Base-by-base conservation (phyloP, 148 eudicot genomes). In the Camellia granthamiana region DNA sequence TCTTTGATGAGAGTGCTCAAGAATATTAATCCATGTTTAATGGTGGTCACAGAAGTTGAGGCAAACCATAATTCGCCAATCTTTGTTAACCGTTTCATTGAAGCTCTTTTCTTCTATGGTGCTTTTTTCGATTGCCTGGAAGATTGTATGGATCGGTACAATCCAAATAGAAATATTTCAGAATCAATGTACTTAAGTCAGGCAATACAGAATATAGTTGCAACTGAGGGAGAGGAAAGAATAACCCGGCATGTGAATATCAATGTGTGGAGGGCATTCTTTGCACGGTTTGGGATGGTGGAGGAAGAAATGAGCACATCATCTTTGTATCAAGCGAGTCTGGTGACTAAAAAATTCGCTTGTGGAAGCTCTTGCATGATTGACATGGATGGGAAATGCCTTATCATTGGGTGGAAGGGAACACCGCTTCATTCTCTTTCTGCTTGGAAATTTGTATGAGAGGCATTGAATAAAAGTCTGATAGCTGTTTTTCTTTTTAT, bases 331-430 rank as follows among this genome's bases (percentile, higher is more conserved):
- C 85, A 83, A 21, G 88, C 88, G 14, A 69, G 46, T 14, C 66
- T 83, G 67, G 66, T 74, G 6, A 10, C 55, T 6, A 60, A 80
- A 19, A 66, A 49, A 5, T 82, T 62, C 49, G 42, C 75, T 12
- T 52, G 79, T 74, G 70, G 81, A 47, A 60, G 52, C 21, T 77
- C 76, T 9, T 85, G 85, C 63, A 77, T 76, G 1, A 12, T 85
- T 6, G 43, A 63, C 1, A 49, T 13, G 42, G 75, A 83, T 75
- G 74, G 76, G 5, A 83, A 83, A 47, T 19, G 76, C 68, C 66
- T 85, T 10, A 46, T 79, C n/a, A 9, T 81, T n/a, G 84, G 83
- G 52, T 85, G 87, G 84, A 85, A 82, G 72, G 87, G 87, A 11
- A 71, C 60, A 4, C 82, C 84, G 11, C 4, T 85, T 30, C 7